Conservation (phyloP, 805 yeast species). For the Candida nemodendra region DNA sequence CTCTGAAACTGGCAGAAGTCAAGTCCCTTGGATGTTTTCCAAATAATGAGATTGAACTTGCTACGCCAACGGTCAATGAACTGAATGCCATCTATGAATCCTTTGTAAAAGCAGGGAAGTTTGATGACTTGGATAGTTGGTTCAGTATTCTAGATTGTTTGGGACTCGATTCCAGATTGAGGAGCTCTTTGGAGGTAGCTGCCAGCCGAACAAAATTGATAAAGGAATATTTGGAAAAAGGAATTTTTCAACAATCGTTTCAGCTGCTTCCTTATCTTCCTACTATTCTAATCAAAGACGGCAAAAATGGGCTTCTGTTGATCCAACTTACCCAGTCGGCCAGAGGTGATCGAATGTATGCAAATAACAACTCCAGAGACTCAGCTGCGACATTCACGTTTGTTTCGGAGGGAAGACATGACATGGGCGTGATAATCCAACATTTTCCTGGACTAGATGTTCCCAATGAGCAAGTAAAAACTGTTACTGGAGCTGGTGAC, state of each 20-base stretch:
- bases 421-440: constrained; percentile 58
- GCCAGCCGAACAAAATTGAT: constrained; percentile 28
- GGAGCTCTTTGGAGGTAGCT: constrained; percentile 43
- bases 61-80: constrained; percentile 73
- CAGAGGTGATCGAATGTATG: constrained; percentile 18
- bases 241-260: constrained; percentile 63
- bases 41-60: constrained; percentile 40
- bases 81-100: constrained; percentile 52
- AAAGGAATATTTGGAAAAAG: constrained; percentile 35
- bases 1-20: constrained; percentile 43
- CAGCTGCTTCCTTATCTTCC: constrained; percentile 76
- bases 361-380: background rate
- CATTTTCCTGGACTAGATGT: constrained; percentile 46
- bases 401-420: constrained; percentile 25
- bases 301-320: constrained; percentile 58
- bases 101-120: constrained; percentile 39
- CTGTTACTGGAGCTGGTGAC: constrained; percentile 91
- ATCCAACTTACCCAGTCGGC: constrained; percentile 35
- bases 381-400: constrained; percentile 19
- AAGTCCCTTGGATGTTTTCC: constrained; percentile 47
- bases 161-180: constrained; percentile 45
- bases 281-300: constrained; percentile 63
- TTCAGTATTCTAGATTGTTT: constrained; percentile 68
- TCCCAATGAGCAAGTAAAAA: constrained; percentile 41
- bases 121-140: constrained; percentile 64